A percentile compares a stretch with the other conserved stretches of the same genome.
These are phyloP conservation scores for Quercus rubra DNA, from an alignment of 306 rosid species.

Conservation along the genomic window DNA sequence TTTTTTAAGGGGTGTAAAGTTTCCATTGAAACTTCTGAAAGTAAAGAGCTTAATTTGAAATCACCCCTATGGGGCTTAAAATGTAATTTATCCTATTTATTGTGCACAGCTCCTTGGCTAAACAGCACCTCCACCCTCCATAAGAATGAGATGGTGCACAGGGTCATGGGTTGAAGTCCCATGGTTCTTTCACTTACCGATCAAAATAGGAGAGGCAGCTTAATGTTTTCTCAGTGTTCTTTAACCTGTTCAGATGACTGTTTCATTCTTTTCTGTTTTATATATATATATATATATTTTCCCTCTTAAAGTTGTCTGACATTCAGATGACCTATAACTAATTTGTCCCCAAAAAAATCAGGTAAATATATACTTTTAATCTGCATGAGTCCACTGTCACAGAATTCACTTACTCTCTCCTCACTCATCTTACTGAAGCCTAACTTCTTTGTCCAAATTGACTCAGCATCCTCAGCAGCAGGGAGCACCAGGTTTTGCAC, in stretches of 20 bases:
- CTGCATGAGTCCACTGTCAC: not conserved
- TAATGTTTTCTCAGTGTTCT: not conserved
- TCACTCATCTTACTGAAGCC: constrained; percentile 89
- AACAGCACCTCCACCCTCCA: not conserved
- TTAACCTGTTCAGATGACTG: not conserved
- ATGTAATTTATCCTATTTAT: not conserved
- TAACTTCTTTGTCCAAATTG: constrained; percentile 92
- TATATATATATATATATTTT: no score
- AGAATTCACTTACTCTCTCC: constrained; percentile 63
- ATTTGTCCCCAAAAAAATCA: not conserved
- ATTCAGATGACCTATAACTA: not conserved
- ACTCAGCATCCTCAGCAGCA: constrained; percentile 97
- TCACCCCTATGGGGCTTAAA: no score
- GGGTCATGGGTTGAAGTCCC: not conserved
- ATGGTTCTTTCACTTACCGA: not conserved
- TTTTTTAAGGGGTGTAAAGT: no score
- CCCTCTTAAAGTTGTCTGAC: not conserved
- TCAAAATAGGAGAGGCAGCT: no score
- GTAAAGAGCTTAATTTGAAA: no score
- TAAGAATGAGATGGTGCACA: not conserved
- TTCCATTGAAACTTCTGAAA: no score
- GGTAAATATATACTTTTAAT: not conserved
- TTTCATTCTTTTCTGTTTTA: not conserved
- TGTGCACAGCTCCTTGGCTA: not conserved
- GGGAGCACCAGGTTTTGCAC: constrained; percentile 96